Percentiles rank a stretch among this genome's conserved stretches.
Evolutionary conservation across 805 yeast genomes (phyloP).

Genomic region (Phaffomyces opuntiae): DNA sequence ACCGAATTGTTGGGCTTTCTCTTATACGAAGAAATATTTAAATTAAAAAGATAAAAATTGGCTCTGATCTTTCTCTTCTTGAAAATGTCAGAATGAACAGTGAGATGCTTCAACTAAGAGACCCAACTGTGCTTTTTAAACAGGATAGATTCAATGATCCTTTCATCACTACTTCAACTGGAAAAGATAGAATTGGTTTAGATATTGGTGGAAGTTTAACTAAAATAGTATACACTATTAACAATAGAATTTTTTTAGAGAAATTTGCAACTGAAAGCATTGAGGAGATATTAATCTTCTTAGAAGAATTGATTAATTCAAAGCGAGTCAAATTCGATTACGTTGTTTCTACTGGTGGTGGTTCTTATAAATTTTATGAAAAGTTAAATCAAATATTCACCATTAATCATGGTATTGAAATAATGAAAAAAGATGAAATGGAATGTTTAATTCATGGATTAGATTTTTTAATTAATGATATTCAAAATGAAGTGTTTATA

Average conservation of each 20-base stretch:
- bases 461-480: conserved; percentile 83
- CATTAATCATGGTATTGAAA: conserved; percentile 13
- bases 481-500: conserved; percentile 85
- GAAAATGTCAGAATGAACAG: not conserved
- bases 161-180: not conserved
- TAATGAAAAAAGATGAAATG: conserved; percentile 80
- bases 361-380: conserved; percentile 79
- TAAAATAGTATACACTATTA: conserved; percentile 64
- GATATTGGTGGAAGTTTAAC: conserved; percentile 96
- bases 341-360: conserved; percentile 94
- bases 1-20: conserved; percentile 2
- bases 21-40: not conserved
- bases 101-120: not conserved
- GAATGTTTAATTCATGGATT: conserved; percentile 85
- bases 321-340: conserved; percentile 37
- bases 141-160: not conserved
- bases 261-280: conserved; percentile 63
- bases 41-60: too few species aligned
- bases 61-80: too few species aligned
- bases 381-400: conserved; percentile 33
- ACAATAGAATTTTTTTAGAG: conserved; percentile 42
- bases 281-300: conserved; percentile 45
- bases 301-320: conserved; percentile 40
- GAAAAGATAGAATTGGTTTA: conserved; percentile 5
- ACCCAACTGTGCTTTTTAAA: not conserved